Evolutionary conservation across 352 stramenopile genomes (phyloP).

Genomic region (Thraustotheca clavata): DNA sequence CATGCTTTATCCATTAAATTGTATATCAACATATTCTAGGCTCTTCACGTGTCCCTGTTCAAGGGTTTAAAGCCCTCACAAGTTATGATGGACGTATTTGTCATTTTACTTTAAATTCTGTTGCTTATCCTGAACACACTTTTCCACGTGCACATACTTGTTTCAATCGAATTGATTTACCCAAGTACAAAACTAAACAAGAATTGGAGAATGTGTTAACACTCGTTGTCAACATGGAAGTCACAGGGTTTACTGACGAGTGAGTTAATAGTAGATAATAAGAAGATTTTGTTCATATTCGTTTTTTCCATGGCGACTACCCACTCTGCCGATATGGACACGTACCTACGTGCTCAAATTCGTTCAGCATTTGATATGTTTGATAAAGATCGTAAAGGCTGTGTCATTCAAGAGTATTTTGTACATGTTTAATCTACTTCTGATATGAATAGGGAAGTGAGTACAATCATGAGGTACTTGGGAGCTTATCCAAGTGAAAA

Average conservation of each 20-base stretch:
- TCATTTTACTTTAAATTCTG: conserved; percentile 87
- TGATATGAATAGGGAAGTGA: conserved; percentile 53
- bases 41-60: conserved; percentile 40
- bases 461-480: conserved; percentile 87
- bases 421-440: background rate
- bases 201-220: conserved; percentile 81
- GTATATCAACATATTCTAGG: no score
- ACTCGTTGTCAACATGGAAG: conserved; percentile 94
- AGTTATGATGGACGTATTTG: conserved; percentile 55
- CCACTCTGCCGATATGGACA: conserved; percentile 9
- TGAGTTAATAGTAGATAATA: no score
- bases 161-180: conserved; percentile 84
- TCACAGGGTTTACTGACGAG: conserved; percentile 91
- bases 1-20: no score
- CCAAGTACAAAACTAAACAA: conserved; percentile 64
- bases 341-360: conserved; percentile 34
- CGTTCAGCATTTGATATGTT: conserved; percentile 85
- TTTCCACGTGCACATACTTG: conserved; percentile 81
- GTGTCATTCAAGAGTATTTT: conserved; percentile 74
- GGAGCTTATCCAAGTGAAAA: conserved; percentile 85
- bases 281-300: no score
- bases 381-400: conserved; percentile 88
- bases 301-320: background rate
- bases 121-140: conserved; percentile 31
- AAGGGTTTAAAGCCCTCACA: conserved; percentile 51